phyloP scores from a whole-genome alignment of 2,329 filamentous ascomycete genomes.

The Fusarium compactum region DNA sequence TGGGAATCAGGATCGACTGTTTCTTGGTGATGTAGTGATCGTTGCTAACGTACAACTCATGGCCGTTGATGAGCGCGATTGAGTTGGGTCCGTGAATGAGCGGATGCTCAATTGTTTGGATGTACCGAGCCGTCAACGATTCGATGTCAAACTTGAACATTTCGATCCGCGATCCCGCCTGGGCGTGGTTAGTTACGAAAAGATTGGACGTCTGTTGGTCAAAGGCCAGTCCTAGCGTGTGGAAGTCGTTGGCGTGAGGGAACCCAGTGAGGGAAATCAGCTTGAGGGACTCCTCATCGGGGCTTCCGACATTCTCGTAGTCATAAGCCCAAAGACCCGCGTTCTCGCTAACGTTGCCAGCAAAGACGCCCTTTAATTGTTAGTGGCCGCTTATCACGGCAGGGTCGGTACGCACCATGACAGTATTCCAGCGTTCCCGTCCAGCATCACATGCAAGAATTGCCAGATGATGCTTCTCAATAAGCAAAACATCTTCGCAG shows the following conservation, averaged over 20 bases:
- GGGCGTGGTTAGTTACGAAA: constrained; percentile 55
- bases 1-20: constrained; percentile 43
- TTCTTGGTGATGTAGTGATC: constrained; percentile 52
- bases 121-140: constrained; percentile 51
- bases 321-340: constrained; percentile 55
- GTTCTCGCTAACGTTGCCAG: constrained; percentile 29
- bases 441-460: constrained; percentile 56
- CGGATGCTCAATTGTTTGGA: constrained; percentile 54
- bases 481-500: constrained; percentile 56
- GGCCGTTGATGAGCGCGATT: constrained; percentile 50
- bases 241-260: constrained; percentile 50
- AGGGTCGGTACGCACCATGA: constrained; percentile 51
- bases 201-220: constrained; percentile 52
- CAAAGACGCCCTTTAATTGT: constrained; percentile 44
- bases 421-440: constrained; percentile 56
- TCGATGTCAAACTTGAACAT: constrained; percentile 54
- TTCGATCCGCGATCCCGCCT: constrained; percentile 53
- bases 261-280: constrained; percentile 42
- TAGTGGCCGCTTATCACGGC: background rate
- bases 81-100: constrained; percentile 56
- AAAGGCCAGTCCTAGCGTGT: constrained; percentile 56
- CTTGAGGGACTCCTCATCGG: constrained; percentile 38
- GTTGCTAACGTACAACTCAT: constrained; percentile 58
- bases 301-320: constrained; percentile 45
- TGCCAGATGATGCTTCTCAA: constrained; percentile 53